Evolutionary conservation across 108 stramenopile species (phyloP).

Genomic region (Fragilaria radians): DNA sequence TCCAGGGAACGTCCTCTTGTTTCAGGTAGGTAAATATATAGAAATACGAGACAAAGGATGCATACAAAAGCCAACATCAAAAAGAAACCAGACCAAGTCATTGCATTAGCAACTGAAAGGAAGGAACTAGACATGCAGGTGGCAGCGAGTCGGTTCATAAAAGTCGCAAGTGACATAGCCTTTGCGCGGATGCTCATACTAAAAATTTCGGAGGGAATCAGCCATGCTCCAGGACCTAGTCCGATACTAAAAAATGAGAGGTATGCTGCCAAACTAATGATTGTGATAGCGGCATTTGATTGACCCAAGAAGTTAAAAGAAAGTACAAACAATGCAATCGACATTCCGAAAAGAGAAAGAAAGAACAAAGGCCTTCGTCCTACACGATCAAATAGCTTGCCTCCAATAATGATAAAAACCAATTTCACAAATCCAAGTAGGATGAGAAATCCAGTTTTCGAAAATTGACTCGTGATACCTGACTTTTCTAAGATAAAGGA

Average conservation of each 20-base stretch:
- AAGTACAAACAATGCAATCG: slow-evolving; percentile 35
- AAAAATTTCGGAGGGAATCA: slow-evolving; percentile 83
- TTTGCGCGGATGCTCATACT: slow-evolving; percentile 76
- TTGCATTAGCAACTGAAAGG: slow-evolving; percentile 56
- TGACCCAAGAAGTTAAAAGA: slow-evolving; percentile 28
- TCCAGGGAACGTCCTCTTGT: slow-evolving; percentile 78
- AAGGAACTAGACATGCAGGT: slow-evolving; percentile 77
- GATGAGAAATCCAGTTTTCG: slow-evolving; percentile 46
- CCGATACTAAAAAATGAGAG: slow-evolving; percentile 81
- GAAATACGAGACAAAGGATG: slow-evolving; percentile 44
- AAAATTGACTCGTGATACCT: slow-evolving; percentile 40
- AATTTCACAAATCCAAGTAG: slow-evolving; percentile 64
- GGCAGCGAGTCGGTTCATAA: slow-evolving; percentile 76
- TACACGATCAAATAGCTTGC: slow-evolving; percentile 52
- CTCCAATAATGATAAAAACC: slow-evolving; percentile 48
- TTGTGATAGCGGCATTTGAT: slow-evolving; percentile 1
- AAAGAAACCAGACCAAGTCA: slow-evolving; percentile 71
- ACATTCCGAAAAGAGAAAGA: slow-evolving; percentile 49
- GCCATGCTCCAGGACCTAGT: slow-evolving; percentile 82
- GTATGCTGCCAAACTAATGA: slow-evolving; percentile 44
- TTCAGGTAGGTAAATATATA: slow-evolving; percentile 70
- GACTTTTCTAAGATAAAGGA: slow-evolving; percentile 55
- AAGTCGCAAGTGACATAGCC: slow-evolving; percentile 82
- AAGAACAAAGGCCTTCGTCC: slow-evolving; percentile 70
- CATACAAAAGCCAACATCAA: slow-evolving; percentile 47